These are phyloP conservation scores for Fusarium chuoi DNA, from an alignment of 2,329 filamentous ascomycete species.

Conservation along the genomic window DNA sequence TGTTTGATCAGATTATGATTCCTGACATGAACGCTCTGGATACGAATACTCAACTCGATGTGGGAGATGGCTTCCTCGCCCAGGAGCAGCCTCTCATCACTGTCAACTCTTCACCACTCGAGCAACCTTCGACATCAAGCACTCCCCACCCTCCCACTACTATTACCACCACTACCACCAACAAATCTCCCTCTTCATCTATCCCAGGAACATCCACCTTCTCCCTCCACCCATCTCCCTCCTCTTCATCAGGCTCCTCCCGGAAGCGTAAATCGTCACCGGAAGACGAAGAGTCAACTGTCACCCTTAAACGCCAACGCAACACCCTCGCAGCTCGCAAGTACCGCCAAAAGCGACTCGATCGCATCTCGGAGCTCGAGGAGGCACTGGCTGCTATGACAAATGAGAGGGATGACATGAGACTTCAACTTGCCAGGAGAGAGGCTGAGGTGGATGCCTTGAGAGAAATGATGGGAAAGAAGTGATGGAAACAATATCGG, in stretches of 20 bases:
- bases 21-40: conserved; percentile 15
- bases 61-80: conserved; percentile 31
- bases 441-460: conserved; percentile 74
- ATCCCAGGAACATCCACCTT: conserved; percentile 41
- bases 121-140: conserved; percentile 17
- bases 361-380: conserved; percentile 72
- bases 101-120: conserved; percentile 22
- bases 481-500: not conserved
- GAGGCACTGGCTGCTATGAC: conserved; percentile 66
- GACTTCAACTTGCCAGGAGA: conserved; percentile 69
- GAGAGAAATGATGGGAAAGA: conserved; percentile 58
- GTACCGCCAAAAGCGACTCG: conserved; percentile 76
- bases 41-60: conserved; percentile 17
- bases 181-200: conserved; percentile 33
- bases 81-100: conserved; percentile 27
- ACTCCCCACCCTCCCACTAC: conserved; percentile 9
- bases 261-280: conserved; percentile 40
- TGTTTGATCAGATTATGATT: conserved; percentile 30
- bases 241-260: conserved; percentile 29
- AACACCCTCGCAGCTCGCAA: conserved; percentile 78
- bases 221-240: conserved; percentile 34
- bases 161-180: not conserved
- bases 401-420: conserved; percentile 71
- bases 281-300: conserved; percentile 39
- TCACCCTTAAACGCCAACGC: conserved; percentile 67